Evolutionary conservation across 1,284 basidiomycete genomes (phyloP).

Genomic region (Schizophyllum commune): DNA sequence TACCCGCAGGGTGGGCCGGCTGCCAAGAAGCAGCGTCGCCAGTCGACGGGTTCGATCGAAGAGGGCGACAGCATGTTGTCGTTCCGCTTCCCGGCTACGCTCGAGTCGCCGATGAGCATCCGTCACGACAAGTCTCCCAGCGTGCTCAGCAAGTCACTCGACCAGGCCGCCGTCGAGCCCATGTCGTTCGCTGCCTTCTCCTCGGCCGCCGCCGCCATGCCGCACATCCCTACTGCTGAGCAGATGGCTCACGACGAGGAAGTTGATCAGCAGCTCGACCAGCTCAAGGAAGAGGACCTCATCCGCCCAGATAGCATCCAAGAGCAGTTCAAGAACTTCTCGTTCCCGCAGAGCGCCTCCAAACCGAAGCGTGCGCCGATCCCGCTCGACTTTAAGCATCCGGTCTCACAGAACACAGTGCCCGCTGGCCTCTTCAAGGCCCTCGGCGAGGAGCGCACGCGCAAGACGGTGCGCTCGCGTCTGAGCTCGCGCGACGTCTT

Average conservation of each 20-base stretch:
- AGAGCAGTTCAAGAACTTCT: constrained; percentile 6
- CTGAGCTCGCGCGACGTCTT: constrained; percentile 53
- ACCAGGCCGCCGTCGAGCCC: constrained; percentile 38
- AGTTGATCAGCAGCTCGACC: constrained; percentile 14
- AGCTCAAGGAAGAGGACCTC: constrained; percentile 4
- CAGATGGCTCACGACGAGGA: neutral
- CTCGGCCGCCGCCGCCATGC: constrained; percentile 29
- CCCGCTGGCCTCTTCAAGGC: constrained; percentile 81
- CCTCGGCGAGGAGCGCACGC: constrained; percentile 57
- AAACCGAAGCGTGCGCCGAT: constrained; percentile 67
- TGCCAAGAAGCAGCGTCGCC: constrained; percentile 59
- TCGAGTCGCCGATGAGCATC: constrained; percentile 41
- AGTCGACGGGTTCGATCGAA: constrained; percentile 25
- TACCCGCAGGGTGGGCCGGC: constrained; percentile 13
- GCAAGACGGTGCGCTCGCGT: constrained; percentile 63
- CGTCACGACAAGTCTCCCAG: constrained; percentile 34
- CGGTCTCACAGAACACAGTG: constrained; percentile 64
- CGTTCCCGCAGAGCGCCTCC: constrained; percentile 21
- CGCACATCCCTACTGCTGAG: constrained; percentile 21
- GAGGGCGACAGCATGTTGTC: constrained; percentile 57
- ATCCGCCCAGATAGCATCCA: constrained; percentile 10
- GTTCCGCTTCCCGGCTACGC: constrained; percentile 62
- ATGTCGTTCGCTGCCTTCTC: constrained; percentile 56
- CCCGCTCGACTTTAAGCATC: constrained; percentile 73
- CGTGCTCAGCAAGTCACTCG: constrained; percentile 22